These are phyloP conservation scores for Macrophomina pseudophaseolina DNA, from an alignment of 2,329 filamentous ascomycete genomes.

Conservation along the genomic window DNA sequence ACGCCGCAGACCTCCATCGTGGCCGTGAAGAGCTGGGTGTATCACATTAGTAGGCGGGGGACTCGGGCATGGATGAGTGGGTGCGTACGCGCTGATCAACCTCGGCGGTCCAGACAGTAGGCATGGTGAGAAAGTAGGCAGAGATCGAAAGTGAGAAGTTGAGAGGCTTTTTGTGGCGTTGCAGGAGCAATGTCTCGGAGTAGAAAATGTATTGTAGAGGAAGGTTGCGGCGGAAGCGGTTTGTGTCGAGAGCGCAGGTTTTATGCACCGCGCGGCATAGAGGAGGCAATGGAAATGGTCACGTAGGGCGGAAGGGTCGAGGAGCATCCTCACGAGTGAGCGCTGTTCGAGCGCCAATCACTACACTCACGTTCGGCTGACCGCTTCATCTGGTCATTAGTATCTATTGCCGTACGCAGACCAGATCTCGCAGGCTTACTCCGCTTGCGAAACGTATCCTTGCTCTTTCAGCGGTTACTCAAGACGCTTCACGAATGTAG, in stretches of 20 bases:
- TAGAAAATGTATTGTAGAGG: too few species aligned
- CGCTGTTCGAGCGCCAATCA: background rate
- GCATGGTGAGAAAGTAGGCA: too few species aligned
- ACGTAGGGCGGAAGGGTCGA: background rate
- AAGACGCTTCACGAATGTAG: too few species aligned
- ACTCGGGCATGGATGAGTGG: background rate
- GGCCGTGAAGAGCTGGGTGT: background rate
- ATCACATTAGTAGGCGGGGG: background rate
- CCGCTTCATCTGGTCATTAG: too few species aligned
- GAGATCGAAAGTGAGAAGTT: too few species aligned
- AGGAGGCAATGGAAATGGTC: background rate
- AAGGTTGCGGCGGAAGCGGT: background rate
- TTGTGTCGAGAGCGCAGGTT: background rate
- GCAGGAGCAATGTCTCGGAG: too few species aligned
- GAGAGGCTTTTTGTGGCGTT: too few species aligned
- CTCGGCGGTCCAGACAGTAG: background rate
- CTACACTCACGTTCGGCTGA: too few species aligned
- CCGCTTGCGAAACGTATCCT: too few species aligned
- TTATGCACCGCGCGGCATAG: background rate
- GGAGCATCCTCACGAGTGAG: background rate
- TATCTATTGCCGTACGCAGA: too few species aligned
- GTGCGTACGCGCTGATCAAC: background rate
- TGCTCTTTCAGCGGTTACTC: too few species aligned
- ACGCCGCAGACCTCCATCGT: conserved; percentile 3
- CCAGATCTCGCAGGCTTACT: too few species aligned